Conservation (phyloP, 352 stramenopile species). For the Phytophthora foliorum region DNA sequence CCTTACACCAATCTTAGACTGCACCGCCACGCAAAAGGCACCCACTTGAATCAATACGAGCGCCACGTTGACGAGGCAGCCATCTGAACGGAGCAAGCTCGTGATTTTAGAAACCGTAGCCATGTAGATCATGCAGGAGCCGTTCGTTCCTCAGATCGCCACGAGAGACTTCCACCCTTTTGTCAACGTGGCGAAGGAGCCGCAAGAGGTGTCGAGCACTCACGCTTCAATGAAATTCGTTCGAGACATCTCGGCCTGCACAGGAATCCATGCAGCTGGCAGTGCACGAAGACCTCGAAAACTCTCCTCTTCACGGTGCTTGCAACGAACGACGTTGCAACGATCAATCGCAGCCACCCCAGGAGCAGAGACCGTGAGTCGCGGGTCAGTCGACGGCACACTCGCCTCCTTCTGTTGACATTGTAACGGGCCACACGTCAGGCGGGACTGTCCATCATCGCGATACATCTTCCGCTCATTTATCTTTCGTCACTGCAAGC, state of each 20-base stretch:
- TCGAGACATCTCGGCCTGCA: too few species aligned
- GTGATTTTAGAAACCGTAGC: conserved; percentile 16
- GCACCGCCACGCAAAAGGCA: conserved; percentile 1
- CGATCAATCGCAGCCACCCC: conserved; percentile 18
- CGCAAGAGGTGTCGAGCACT: conserved; percentile 22
- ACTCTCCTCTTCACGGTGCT: conserved; percentile 13
- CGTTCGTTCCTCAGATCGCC: not conserved
- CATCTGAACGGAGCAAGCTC: conserved; percentile 9
- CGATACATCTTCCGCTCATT: conserved; percentile 15
- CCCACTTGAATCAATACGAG: not conserved
- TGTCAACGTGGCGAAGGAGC: conserved; percentile 4
- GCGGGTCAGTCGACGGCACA: not conserved
- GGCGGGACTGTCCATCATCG: conserved; percentile 13
- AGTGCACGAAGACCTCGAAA: conserved; percentile 6
- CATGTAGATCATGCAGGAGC: conserved; percentile 10
- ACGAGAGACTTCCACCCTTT: conserved; percentile 7
- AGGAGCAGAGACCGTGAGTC: conserved; percentile 23
- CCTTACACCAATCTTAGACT: too few species aligned
- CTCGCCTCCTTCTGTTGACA: conserved; percentile 14
- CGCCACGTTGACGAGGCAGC: conserved; percentile 15
- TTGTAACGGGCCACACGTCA: conserved; percentile 11
- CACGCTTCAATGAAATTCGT: conserved; percentile 37
- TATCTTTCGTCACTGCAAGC: conserved; percentile 10
- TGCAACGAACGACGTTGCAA: conserved; percentile 18
- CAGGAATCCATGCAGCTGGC: conserved; percentile 28